Evolutionary conservation across 2,329 filamentous ascomycete species (phyloP).

Genomic region (Dactylella cylindrospora): DNA sequence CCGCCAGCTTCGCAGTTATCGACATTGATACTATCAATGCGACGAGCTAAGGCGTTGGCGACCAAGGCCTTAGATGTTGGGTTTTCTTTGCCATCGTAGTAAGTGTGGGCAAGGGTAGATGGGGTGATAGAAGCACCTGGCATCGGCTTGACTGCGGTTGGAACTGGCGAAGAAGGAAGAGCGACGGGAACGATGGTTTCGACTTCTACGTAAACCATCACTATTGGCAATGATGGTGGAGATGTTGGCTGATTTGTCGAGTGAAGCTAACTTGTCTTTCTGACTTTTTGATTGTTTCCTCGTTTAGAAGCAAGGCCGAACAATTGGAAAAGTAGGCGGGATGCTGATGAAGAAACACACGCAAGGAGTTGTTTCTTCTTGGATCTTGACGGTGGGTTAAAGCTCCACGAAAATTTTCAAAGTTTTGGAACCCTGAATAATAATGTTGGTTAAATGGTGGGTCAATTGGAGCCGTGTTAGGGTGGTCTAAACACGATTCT

Average conservation of each 20-base stretch:
- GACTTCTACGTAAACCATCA: slow-evolving; percentile 41
- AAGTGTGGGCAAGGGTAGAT: slow-evolving; percentile 24
- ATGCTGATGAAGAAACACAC: slow-evolving; percentile 1
- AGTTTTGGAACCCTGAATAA: slow-evolving; percentile 45
- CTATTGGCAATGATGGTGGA: slow-evolving; percentile 9
- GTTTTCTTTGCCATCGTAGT: slow-evolving; percentile 44
- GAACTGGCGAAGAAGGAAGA: slow-evolving; percentile 53
- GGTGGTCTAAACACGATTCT: slow-evolving; percentile 93
- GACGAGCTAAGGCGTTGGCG: slow-evolving; percentile 79
- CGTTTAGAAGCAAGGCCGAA: slow-evolving; percentile 7
- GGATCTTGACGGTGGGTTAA: slow-evolving; percentile 13
- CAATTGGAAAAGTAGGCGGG: slow-evolving; percentile 1
- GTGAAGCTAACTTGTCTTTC: not conserved
- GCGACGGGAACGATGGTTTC: slow-evolving; percentile 71
- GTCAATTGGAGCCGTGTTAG: slow-evolving; percentile 62
- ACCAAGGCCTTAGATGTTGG: slow-evolving; percentile 73
- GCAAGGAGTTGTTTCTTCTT: slow-evolving; percentile 5
- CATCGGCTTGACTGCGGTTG: slow-evolving; percentile 52
- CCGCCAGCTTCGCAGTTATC: slow-evolving; percentile 87
- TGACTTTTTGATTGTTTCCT: slow-evolving; percentile 5
- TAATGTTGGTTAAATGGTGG: slow-evolving; percentile 37
- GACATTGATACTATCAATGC: slow-evolving; percentile 79
- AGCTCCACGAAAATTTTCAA: slow-evolving; percentile 11
- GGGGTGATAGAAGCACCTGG: slow-evolving; percentile 49
- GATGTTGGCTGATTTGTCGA: slow-evolving; percentile 2